Conservation (phyloP, 148 eudicot species). For the Bassia scoparia region DNA sequence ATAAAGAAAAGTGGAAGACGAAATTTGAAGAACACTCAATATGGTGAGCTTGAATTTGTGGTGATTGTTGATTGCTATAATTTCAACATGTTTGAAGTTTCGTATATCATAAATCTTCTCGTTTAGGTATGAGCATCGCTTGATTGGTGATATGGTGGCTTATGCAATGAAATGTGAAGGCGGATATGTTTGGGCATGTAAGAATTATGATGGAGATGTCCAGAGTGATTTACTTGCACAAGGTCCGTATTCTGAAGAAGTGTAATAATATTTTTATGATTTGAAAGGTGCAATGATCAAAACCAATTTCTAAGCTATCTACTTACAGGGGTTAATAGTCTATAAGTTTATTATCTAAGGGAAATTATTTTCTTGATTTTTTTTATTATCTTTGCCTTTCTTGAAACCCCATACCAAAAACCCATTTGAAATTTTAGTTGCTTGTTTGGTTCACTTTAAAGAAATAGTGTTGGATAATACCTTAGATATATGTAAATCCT, state of each 20-base stretch:
- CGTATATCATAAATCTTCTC: not conserved
- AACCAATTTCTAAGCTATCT: no score
- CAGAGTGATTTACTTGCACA: constrained; percentile 96
- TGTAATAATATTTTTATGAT: not conserved
- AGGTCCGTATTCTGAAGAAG: constrained; percentile 38
- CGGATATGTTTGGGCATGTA: constrained; percentile 98
- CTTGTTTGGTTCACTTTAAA: no score
- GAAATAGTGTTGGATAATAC: no score
- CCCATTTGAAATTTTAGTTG: no score
- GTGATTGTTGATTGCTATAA: not conserved
- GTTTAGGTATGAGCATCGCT: constrained; percentile 90
- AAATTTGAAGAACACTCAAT: constrained; percentile 82
- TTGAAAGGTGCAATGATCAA: not conserved
- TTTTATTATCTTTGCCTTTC: no score
- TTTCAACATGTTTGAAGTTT: not conserved
- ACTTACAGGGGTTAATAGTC: no score
- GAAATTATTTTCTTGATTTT: no score
- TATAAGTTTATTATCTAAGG: no score
- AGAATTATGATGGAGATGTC: constrained; percentile 95
- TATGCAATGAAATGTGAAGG: constrained; percentile 93
- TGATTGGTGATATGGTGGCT: constrained; percentile 97
- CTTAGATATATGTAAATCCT: no score
- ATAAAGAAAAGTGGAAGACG: constrained; percentile 71
- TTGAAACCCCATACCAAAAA: no score
- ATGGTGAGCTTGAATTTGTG: constrained; percentile 43